Percentiles rank a stretch among this genome's conserved stretches.
phyloP scores from a whole-genome alignment of 73 alveolate genomes.

The Blepharisma japonicum region DNA sequence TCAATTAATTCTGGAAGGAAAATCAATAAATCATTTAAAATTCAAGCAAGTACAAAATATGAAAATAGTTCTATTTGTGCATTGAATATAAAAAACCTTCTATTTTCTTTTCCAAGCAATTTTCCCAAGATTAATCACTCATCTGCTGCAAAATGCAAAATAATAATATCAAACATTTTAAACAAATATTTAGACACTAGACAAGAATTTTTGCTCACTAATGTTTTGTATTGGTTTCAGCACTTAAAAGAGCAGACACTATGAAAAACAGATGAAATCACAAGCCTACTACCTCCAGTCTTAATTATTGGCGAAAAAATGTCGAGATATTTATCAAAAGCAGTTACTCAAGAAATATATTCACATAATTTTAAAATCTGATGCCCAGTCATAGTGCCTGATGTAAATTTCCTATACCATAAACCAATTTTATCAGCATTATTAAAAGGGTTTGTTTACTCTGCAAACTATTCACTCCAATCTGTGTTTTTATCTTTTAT shows the following conservation, averaged over 20 bases:
- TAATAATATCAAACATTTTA: slow-evolving; percentile 4
- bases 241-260: neutral
- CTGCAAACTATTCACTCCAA: neutral
- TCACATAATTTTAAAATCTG: neutral
- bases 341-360: neutral
- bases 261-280: neutral
- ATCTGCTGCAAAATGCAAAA: neutral
- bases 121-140: neutral
- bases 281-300: neutral
- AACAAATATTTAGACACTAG: neutral
- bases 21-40: neutral
- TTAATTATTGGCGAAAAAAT: neutral
- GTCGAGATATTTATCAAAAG: neutral
- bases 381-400: neutral
- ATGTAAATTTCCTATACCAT: neutral
- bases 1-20: neutral
- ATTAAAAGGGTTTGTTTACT: neutral
- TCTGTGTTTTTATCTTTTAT: neutral
- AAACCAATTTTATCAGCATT: neutral
- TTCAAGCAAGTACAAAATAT: neutral
- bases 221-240: neutral
- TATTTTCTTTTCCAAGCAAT: neutral
- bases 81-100: neutral
- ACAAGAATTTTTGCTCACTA: slow-evolving; percentile 17
- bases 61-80: neutral